Conservation (phyloP, 768 basidiomycete species). For the Suillus subaureus region DNA sequence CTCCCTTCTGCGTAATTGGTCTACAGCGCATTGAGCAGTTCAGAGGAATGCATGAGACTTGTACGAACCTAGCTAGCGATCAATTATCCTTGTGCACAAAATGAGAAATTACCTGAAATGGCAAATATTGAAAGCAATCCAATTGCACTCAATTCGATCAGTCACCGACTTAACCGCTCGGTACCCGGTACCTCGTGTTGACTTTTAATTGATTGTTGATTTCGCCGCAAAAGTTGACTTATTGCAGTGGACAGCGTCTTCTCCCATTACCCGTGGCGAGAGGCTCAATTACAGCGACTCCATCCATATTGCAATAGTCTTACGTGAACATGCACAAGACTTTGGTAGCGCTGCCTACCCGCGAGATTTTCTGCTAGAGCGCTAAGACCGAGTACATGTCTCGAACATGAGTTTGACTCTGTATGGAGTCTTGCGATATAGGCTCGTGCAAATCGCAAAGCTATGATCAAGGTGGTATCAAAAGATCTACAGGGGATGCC, state of each 20-base stretch:
- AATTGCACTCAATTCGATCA: not conserved
- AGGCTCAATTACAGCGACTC: not conserved
- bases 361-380: not conserved
- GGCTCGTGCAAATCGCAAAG: not conserved
- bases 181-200: not conserved
- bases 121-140: not conserved
- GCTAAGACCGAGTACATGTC: not conserved
- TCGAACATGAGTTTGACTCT: not conserved
- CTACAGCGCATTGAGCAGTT: not conserved
- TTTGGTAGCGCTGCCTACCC: not conserved
- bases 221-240: not conserved
- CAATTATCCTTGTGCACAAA: not conserved
- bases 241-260: not conserved
- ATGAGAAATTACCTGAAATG: not conserved
- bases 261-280: not conserved
- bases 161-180: not conserved
- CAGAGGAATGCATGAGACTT: not conserved
- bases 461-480: not conserved
- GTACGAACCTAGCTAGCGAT: not conserved
- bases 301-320: not conserved
- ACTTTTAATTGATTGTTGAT: not conserved
- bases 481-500: not conserved
- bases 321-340: not conserved
- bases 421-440: not conserved
- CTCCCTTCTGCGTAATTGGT: not conserved